Percentiles rank a stretch among this genome's conserved stretches.
Evolutionary conservation across 352 stramenopile genomes (phyloP).

Genomic region (Thraustotheca clavata): DNA sequence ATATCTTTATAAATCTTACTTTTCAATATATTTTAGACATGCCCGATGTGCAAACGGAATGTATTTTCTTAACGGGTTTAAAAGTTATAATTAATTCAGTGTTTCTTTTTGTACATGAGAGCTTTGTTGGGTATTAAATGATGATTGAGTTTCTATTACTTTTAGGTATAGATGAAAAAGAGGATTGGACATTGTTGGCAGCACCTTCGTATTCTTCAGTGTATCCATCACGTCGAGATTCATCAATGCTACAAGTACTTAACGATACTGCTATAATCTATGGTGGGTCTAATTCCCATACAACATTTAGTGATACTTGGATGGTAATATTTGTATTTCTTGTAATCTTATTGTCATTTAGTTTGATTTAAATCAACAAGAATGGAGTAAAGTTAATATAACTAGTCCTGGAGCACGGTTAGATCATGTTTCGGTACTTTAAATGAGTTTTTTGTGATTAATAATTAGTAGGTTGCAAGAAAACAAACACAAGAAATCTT

Average conservation of each 20-base stretch:
- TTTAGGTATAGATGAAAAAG: not conserved
- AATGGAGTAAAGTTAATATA: not conserved
- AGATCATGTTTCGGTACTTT: conserved; percentile 9
- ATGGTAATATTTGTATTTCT: not conserved
- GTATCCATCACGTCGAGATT: conserved; percentile 3
- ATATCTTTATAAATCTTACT: not conserved
- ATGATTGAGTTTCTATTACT: too few relatives aligned
- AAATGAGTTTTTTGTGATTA: not conserved
- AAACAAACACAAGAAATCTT: not conserved
- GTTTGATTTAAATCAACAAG: conserved; percentile 4
- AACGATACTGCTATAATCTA: conserved; percentile 9
- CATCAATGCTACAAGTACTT: conserved; percentile 6
- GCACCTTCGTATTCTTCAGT: not conserved
- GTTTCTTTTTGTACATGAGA: too few relatives aligned
- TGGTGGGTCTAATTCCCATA: not conserved
- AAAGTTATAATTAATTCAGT: too few relatives aligned
- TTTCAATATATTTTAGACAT: not conserved
- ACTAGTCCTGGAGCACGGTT: conserved; percentile 13
- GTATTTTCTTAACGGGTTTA: too few relatives aligned
- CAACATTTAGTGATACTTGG: conserved; percentile 9
- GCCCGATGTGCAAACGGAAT: conserved; percentile 20
- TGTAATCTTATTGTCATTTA: not conserved
- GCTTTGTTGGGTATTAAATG: too few relatives aligned
- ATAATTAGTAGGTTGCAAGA: not conserved
- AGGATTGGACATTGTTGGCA: not conserved